Base-by-base conservation (phyloP, 2,329 filamentous ascomycete species). In the Colletotrichum euphorbiae region DNA sequence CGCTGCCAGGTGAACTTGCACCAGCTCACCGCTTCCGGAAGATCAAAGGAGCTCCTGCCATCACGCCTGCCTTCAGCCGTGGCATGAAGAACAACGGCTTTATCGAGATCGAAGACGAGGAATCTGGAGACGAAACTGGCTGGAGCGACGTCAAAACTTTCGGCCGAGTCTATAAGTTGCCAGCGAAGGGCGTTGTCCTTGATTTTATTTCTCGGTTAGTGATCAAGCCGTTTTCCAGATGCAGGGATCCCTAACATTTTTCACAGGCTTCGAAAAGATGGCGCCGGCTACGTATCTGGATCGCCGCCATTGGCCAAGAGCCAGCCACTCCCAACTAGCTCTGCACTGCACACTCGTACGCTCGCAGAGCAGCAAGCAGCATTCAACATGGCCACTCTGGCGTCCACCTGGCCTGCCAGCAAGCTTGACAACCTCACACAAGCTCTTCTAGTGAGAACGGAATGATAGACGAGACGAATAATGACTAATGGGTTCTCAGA, bases 81-180 rank as follows among this genome's bases (percentile, higher is more conserved):
- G 93, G 92, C 65, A 84, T 90, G 74, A 83, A 80, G 75, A 93
- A 93, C 77, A 91, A 91, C 68, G 91, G 91, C 43, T 83, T 89
- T 74, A 89, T 94, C 72, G 91, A 94, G 72, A 81, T 94, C 63
- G 89, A 90, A 62, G 86, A 90, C 40, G 85, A 88, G 36, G 84
- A 87, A 15, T 85, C 87, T 19, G 83, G 87, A 55, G 82, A 86
- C 31, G 85, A 86, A 36, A 80, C 79, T 46, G 84, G 83, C 36
- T 89, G 90, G 81, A 85, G 84, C 61, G 86, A 90, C 65, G 77
- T 85, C 8, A 81, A 84, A 63, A 85, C 87, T 15, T 90, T 88
- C 74, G 91, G 91, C n/a, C 85, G 87, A 31, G 81, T 88, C 21
- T 90, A 90, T 76, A 87, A 87, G 68, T 79, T 94, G 61, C 85